These are phyloP conservation scores for Plantago ovata DNA, from an alignment of 257 asterid genomes.

Conservation along the genomic window DNA sequence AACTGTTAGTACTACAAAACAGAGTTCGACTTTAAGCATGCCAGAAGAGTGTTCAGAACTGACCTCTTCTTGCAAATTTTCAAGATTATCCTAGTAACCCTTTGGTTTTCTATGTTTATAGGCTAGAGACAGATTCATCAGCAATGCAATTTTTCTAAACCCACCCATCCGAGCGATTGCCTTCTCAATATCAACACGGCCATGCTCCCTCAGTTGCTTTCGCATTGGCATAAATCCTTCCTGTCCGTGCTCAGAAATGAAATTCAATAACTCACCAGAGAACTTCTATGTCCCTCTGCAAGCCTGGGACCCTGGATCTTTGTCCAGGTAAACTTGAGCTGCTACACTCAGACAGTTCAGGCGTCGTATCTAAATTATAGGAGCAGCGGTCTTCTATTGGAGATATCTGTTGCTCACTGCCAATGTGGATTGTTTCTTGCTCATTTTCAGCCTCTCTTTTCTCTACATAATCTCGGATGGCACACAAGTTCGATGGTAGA, in stretches of 20 bases:
- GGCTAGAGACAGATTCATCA: slow-evolving; percentile 86
- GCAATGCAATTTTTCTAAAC: slow-evolving; percentile 65
- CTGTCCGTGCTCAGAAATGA: slow-evolving; percentile 81
- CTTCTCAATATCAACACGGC: slow-evolving; percentile 89
- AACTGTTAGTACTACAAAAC: not conserved
- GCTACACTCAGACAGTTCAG: slow-evolving; percentile 29
- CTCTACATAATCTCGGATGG: slow-evolving; percentile 81
- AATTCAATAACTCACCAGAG: slow-evolving; percentile 76
- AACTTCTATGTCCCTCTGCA: slow-evolving; percentile 83
- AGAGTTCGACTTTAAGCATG: not conserved
- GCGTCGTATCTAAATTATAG: slow-evolving; percentile 19
- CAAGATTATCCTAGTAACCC: slow-evolving; percentile 95
- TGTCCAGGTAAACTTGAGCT: slow-evolving; percentile 40
- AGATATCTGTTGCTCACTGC: slow-evolving; percentile 27
- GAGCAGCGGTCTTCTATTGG: slow-evolving; percentile 22
- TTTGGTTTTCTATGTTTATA: slow-evolving; percentile 94
- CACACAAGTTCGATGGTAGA: slow-evolving; percentile 94
- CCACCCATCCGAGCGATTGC: slow-evolving; percentile 93
- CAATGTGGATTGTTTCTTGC: slow-evolving; percentile 17
- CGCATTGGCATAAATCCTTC: slow-evolving; percentile 99
- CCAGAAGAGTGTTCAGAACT: slow-evolving; percentile 11
- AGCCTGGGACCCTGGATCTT: slow-evolving; percentile 78
- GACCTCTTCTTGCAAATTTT: slow-evolving; percentile 87
- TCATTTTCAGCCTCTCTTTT: slow-evolving; percentile 36
- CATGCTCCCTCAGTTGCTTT: slow-evolving; percentile 76